phyloP scores from a whole-genome alignment of 805 yeast genomes.

The Schizosaccharomyces octosporus region DNA sequence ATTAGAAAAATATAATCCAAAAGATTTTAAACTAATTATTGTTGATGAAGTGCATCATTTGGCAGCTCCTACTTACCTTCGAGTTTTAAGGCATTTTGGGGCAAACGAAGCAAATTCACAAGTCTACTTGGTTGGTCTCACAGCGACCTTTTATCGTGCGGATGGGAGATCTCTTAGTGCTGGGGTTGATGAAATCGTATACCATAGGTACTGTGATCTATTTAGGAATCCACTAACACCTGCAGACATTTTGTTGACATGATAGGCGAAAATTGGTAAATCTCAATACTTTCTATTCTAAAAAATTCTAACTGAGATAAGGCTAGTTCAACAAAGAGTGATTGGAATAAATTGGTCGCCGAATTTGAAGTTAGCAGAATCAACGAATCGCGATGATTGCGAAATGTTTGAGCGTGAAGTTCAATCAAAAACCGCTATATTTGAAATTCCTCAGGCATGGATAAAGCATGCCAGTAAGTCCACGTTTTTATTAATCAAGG shows the following conservation, averaged over 20 bases:
- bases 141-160: slow-evolving; percentile 66
- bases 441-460: slow-evolving; percentile 30
- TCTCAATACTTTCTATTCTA: slow-evolving; percentile 27
- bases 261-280: slow-evolving; percentile 18
- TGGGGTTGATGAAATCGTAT: slow-evolving; percentile 52
- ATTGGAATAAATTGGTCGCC: slow-evolving; percentile 16
- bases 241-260: slow-evolving; percentile 31
- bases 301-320: slow-evolving; percentile 32
- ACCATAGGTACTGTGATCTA: slow-evolving; percentile 16
- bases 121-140: slow-evolving; percentile 51
- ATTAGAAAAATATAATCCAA: slow-evolving; percentile 28
- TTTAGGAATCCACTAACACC: not conserved
- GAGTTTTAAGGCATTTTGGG: slow-evolving; percentile 33
- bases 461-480: slow-evolving; percentile 16
- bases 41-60: slow-evolving; percentile 90
- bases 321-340: slow-evolving; percentile 20
- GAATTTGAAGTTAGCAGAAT: slow-evolving; percentile 24
- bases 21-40: slow-evolving; percentile 43
- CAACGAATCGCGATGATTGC: not conserved
- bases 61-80: slow-evolving; percentile 40
- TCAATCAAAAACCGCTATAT: slow-evolving; percentile 29
- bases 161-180: slow-evolving; percentile 36
- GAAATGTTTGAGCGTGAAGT: slow-evolving; percentile 26
- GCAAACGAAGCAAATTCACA: slow-evolving; percentile 19
- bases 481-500: not conserved